These are phyloP conservation scores for Populus davidiana DNA, from an alignment of 345 rosid species.

Conservation along the genomic window DNA sequence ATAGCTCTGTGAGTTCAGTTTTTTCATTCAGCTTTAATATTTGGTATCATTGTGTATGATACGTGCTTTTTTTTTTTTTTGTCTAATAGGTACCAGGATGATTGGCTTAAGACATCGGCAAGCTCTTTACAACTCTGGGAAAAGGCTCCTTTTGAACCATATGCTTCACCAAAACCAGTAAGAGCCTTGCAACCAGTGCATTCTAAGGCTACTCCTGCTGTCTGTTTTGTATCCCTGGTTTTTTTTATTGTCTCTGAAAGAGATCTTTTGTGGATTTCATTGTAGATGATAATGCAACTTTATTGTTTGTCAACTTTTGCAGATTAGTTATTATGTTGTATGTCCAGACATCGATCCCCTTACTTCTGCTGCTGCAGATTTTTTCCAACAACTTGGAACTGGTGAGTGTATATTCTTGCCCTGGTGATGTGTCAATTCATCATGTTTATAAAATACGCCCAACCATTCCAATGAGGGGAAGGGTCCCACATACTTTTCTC, in stretches of 20 bases:
- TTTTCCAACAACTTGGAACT: slow-evolving; percentile 93
- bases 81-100: slow-evolving; percentile 84
- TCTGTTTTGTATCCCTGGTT: slow-evolving; percentile 2
- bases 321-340: slow-evolving; percentile 75
- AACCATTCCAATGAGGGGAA: not conserved
- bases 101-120: slow-evolving; percentile 92
- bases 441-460: not conserved
- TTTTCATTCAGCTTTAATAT: not conserved
- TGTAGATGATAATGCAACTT: slow-evolving; percentile 9
- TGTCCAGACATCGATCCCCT: slow-evolving; percentile 98
- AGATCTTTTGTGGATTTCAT: slow-evolving; percentile 7
- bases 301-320: slow-evolving; percentile 36
- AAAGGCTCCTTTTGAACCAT: slow-evolving; percentile 98
- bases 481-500: not conserved
- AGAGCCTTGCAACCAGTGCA: slow-evolving; percentile 23
- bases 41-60: not conserved
- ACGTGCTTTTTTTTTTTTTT: not conserved
- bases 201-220: not conserved
- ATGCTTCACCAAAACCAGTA: slow-evolving; percentile 80
- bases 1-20: not conserved
- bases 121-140: slow-evolving; percentile 87
- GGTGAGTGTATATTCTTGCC: slow-evolving; percentile 46
- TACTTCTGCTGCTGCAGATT: slow-evolving; percentile 86
- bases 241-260: not conserved
- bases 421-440: not conserved